Percentiles rank a stretch among this genome's conserved stretches.
Evolutionary conservation across 345 rosid genomes (phyloP).

Genomic region (Iberis pinnata): DNA sequence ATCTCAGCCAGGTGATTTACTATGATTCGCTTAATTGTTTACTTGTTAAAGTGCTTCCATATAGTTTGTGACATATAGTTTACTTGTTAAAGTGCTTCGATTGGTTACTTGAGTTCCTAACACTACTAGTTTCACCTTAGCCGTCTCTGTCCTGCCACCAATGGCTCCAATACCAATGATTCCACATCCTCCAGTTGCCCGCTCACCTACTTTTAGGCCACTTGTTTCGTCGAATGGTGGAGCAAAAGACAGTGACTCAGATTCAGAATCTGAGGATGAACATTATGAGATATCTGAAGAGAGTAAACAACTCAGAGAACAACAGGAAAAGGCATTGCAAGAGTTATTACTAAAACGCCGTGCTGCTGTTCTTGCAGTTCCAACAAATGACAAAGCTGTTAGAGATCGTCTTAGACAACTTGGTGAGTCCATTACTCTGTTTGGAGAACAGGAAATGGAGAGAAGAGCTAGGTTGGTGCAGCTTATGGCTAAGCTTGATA

Average conservation of each 20-base stretch:
- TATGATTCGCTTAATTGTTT: too few relatives aligned
- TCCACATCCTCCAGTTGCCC: constrained; percentile 42
- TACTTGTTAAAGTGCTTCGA: too few relatives aligned
- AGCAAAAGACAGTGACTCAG: constrained; percentile 41
- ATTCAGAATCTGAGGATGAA: constrained; percentile 58
- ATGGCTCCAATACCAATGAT: constrained; percentile 53
- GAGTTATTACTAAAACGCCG: constrained; percentile 77
- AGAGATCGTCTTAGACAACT: constrained; percentile 81
- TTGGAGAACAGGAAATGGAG: constrained; percentile 97
- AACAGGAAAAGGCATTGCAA: constrained; percentile 85
- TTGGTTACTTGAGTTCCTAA: too few relatives aligned
- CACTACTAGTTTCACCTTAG: constrained; percentile 18
- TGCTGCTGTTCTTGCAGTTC: constrained; percentile 91
- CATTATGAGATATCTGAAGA: constrained; percentile 62
- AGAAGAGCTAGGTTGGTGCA: constrained; percentile 79
- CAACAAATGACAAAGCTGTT: constrained; percentile 91
- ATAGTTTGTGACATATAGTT: too few relatives aligned
- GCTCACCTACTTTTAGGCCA: constrained; percentile 52
- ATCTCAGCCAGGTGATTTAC: too few relatives aligned
- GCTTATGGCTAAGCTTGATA: constrained; percentile 82
- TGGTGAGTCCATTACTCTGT: constrained; percentile 85
- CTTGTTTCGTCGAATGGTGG: constrained; percentile 57
- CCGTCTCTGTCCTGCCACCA: constrained; percentile 32
- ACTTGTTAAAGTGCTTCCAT: too few relatives aligned
- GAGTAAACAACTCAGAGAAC: constrained; percentile 59